Conservation (phyloP, 2,329 filamentous ascomycete genomes). For the Microdochium trichocladiopsis region DNA sequence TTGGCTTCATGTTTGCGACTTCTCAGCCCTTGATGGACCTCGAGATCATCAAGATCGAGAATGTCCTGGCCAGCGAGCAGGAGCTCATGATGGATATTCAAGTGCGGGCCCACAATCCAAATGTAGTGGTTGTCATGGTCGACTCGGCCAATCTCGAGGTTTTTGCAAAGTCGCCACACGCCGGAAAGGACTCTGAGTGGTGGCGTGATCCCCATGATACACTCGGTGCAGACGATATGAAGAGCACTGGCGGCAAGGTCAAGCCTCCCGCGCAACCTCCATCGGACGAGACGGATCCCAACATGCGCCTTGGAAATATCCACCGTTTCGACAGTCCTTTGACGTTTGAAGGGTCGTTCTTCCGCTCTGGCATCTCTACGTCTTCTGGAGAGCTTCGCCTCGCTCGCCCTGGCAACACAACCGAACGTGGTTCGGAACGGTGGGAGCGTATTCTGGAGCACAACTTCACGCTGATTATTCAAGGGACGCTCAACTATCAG, state of each 20-base stretch:
- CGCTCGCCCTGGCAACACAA: conserved; percentile 77
- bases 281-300: conserved; percentile 60
- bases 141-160: conserved; percentile 84
- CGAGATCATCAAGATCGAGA: conserved; percentile 71
- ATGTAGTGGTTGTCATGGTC: conserved; percentile 81
- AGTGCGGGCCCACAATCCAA: conserved; percentile 85
- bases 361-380: conserved; percentile 63
- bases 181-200: conserved; percentile 62
- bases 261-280: not conserved
- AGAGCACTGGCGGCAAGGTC: conserved; percentile 11
- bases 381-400: conserved; percentile 82
- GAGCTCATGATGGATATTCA: conserved; percentile 91
- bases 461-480: conserved; percentile 87
- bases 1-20: conserved; percentile 85
- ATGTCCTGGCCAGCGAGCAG: conserved; percentile 88
- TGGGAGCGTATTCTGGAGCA: conserved; percentile 91
- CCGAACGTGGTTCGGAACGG: conserved; percentile 73
- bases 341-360: conserved; percentile 82
- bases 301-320: conserved; percentile 87
- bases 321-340: conserved; percentile 81
- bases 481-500: conserved; percentile 82
- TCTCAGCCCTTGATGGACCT: conserved; percentile 81
- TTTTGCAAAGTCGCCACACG: conserved; percentile 89
- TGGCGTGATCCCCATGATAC: conserved; percentile 36
- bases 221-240: conserved; percentile 44